phyloP scores from a whole-genome alignment of 75 land plant species.

The Gnetum montanum region DNA sequence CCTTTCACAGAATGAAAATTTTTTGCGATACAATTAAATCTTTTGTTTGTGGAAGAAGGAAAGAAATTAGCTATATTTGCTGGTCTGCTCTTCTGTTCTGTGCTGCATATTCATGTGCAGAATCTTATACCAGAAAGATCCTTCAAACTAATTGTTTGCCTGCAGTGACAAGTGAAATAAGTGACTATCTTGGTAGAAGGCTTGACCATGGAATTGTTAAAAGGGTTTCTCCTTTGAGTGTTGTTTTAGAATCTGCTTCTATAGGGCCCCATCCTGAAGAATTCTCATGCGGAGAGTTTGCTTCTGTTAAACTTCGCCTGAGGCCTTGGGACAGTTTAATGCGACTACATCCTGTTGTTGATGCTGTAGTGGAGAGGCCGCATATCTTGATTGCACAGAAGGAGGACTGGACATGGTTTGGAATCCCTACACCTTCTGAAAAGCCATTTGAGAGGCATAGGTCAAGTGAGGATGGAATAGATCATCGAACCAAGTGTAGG shows the following conservation, averaged over 20 bases:
- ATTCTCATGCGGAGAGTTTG: constrained; percentile 86
- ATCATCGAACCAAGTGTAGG: constrained; percentile 62
- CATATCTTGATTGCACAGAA: constrained; percentile 76
- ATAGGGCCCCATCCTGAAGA: constrained; percentile 84
- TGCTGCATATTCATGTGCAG: too few relatives aligned
- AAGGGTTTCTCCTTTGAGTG: constrained; percentile 65
- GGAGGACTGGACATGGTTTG: constrained; percentile 90
- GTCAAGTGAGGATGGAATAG: constrained; percentile 69
- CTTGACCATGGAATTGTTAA: constrained; percentile 71
- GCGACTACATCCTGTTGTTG: constrained; percentile 65
- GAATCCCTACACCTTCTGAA: constrained; percentile 51
- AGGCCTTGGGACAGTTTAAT: constrained; percentile 75
- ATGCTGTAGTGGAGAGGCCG: constrained; percentile 72
- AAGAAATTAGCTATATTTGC: too few relatives aligned
- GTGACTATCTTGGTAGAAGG: constrained; percentile 67
- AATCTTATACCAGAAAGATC: too few relatives aligned
- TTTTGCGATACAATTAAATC: too few relatives aligned
- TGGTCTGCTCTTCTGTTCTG: too few relatives aligned
- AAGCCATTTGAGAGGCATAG: constrained; percentile 21
- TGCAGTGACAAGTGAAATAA: constrained; percentile 54
- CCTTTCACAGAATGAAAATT: too few relatives aligned
- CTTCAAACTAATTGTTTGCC: too few relatives aligned
- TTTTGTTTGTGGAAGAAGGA: too few relatives aligned
- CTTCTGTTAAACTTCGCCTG: constrained; percentile 55
- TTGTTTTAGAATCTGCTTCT: constrained; percentile 53